These are phyloP conservation scores for Odontarrhena argentea DNA, from an alignment of 345 rosid genomes.

Conservation along the genomic window DNA sequence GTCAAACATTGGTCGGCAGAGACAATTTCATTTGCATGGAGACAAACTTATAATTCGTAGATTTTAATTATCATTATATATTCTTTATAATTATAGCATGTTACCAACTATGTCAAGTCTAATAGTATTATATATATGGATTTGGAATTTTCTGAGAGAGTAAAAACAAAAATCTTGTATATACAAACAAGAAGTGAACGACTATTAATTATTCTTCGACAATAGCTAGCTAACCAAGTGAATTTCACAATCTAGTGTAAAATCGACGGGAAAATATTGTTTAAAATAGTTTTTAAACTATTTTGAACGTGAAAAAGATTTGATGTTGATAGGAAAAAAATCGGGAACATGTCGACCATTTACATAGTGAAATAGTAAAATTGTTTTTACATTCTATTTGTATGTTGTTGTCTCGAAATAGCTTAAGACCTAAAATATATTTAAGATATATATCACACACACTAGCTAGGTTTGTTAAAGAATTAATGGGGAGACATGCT, in stretches of 20 bases:
- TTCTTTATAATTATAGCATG: conserved; percentile 4
- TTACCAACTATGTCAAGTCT: conserved; percentile 28
- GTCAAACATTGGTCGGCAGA: conserved; percentile 38
- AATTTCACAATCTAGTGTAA: conserved; percentile 29
- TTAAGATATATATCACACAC: neutral
- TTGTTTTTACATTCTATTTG: too few relatives aligned
- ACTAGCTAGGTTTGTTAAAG: neutral
- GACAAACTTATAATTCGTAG: conserved; percentile 28
- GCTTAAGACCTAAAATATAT: too few relatives aligned
- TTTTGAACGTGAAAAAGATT: neutral
- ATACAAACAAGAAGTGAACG: conserved; percentile 29
- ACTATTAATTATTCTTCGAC: conserved; percentile 34
- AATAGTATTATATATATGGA: neutral
- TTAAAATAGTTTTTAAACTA: conserved; percentile 7
- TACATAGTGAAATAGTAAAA: too few relatives aligned
- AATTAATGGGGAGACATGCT: neutral
- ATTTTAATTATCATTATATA: neutral
- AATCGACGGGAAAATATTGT: neutral
- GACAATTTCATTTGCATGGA: conserved; percentile 36
- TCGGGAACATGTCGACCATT: neutral
- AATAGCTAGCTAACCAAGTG: conserved; percentile 35
- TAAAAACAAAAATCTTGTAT: conserved; percentile 4
- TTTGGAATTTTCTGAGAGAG: conserved; percentile 27
- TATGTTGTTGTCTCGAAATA: too few relatives aligned
- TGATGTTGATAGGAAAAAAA: neutral